A percentile compares a stretch with the other conserved stretches of the same genome.
phyloP scores from a whole-genome alignment of 371 early-diverging fungal species.

The Nematocida major region DNA sequence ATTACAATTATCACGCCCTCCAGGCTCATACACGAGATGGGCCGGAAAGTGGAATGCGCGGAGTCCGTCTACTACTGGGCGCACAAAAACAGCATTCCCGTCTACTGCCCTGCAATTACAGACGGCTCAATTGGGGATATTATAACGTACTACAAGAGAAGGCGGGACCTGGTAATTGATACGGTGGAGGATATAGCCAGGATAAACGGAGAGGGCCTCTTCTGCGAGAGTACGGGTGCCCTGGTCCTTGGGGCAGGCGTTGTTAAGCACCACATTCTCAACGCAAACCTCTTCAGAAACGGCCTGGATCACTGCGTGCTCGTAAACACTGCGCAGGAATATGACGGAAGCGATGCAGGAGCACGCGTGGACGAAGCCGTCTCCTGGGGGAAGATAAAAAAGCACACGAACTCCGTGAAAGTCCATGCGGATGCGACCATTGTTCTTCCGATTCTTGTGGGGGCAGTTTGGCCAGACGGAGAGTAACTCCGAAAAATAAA shows the following conservation, averaged over 20 bases:
- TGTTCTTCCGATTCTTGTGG: conserved; percentile 68
- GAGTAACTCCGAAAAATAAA: background rate
- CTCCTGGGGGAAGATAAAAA: conserved; percentile 94
- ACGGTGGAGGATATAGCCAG: conserved; percentile 82
- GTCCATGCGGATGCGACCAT: conserved; percentile 88
- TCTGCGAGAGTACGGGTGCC: conserved; percentile 84
- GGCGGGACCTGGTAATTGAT: conserved; percentile 85
- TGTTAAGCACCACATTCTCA: conserved; percentile 97
- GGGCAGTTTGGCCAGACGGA: conserved; percentile 43
- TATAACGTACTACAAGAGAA: conserved; percentile 72
- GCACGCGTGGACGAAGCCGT: conserved; percentile 95
- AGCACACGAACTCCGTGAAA: conserved; percentile 78
- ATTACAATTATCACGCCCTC: conserved; percentile 79
- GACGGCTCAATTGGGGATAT: conserved; percentile 98
- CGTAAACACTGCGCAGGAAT: conserved; percentile 94
- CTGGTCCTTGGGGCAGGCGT: conserved; percentile 96
- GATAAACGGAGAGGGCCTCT: conserved; percentile 84
- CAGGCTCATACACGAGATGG: conserved; percentile 79
- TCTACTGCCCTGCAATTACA: conserved; percentile 92
- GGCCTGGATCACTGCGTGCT: conserved; percentile 95
- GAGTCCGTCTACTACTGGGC: conserved; percentile 92
- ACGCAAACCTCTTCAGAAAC: conserved; percentile 91
- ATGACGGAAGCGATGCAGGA: conserved; percentile 97
- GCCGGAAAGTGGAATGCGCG: conserved; percentile 83
- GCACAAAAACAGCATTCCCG: conserved; percentile 81